Evolutionary conservation across 768 basidiomycete genomes (phyloP), one percentile per base, ranked within the genome.

Genomic region (Lactifluus rugatus): DNA sequence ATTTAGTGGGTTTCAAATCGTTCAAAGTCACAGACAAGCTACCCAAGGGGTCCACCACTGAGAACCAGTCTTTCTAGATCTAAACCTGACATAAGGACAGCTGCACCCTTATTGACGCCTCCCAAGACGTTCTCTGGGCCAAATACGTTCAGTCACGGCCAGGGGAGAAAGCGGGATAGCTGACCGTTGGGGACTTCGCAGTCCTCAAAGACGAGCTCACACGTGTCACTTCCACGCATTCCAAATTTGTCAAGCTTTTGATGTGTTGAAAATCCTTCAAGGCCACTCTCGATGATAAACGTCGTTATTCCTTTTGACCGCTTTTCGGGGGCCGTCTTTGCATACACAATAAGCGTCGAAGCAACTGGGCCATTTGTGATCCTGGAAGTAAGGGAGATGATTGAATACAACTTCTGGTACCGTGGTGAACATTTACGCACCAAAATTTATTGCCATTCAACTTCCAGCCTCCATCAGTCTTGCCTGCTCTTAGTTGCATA

Each of bases 161-260:
- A 60, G 28, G 56, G 16, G 51, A 36, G 16, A 47, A 60, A 49
- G 19, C 23, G 17, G 39, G 44, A 31, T 34, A 52, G 52, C 75
- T 49, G 54, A 92, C 92, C 89, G 67, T 89, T 83, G 1, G 94
- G 92, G 3, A 97, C 87, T 64, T 86, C 80, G 64, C 92, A 94
- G 64, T 91, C 79, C 63, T 95, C 90, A 58, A 97, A 96, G 19
- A 94, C 83, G 23, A 96, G 74, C 68, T 97, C 94, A 62, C 91
- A 92, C 2, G 94, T 97, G 65, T 96, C 93, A 59, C 89, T 91
- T 39, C 94, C 94, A 65, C 94, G 76, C 94, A 97, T 97, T 1
- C 94, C 94, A 67, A 96, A 84, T 70, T 97, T 97, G 70, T 97
- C 94, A 21, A 97, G 76, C 66, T 94, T 93, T 58, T 87, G 89